Conservation (phyloP, 208 protist species). For the Wallacemonas sp. region DNA sequence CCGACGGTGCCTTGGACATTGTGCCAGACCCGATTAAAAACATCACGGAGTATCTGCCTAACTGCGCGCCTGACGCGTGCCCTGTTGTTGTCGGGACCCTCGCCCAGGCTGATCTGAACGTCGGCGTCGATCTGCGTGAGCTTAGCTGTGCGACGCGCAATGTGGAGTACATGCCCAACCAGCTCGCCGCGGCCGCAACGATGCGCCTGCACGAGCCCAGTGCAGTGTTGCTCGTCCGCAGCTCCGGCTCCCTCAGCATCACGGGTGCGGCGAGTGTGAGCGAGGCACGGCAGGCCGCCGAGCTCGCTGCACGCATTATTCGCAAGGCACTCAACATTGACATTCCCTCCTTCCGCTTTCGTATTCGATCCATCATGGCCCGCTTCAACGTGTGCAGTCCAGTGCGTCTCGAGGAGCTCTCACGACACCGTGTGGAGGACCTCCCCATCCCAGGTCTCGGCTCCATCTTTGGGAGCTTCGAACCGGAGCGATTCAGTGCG, state of each 20-base stretch:
- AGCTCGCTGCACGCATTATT: conserved; percentile 86
- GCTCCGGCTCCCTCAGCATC: conserved; percentile 74
- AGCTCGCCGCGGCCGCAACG: conserved; percentile 61
- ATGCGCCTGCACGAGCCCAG: conserved; percentile 83
- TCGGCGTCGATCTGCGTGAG: conserved; percentile 73
- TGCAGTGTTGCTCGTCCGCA: conserved; percentile 76
- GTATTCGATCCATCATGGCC: conserved; percentile 78
- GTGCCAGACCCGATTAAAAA: conserved; percentile 35
- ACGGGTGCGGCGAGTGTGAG: conserved; percentile 76
- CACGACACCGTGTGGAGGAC: conserved; percentile 39
- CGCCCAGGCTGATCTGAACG: conserved; percentile 68
- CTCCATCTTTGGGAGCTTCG: conserved; percentile 69
- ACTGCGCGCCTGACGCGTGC: conserved; percentile 53
- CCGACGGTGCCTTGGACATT: conserved; percentile 12
- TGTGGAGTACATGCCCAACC: conserved; percentile 83
- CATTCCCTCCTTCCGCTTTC: conserved; percentile 74
- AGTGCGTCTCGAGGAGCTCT: conserved; percentile 71
- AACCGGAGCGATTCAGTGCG: conserved; percentile 86
- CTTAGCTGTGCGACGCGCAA: conserved; percentile 86
- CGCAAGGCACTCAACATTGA: conserved; percentile 73
- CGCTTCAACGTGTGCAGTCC: conserved; percentile 86
- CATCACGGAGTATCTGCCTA: conserved; percentile 70
- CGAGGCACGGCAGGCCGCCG: conserved; percentile 77
- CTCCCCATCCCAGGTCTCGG: conserved; percentile 34
- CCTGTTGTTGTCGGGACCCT: conserved; percentile 81